Conservation (phyloP, 1,284 basidiomycete species). For the Xanthoconium separans region DNA sequence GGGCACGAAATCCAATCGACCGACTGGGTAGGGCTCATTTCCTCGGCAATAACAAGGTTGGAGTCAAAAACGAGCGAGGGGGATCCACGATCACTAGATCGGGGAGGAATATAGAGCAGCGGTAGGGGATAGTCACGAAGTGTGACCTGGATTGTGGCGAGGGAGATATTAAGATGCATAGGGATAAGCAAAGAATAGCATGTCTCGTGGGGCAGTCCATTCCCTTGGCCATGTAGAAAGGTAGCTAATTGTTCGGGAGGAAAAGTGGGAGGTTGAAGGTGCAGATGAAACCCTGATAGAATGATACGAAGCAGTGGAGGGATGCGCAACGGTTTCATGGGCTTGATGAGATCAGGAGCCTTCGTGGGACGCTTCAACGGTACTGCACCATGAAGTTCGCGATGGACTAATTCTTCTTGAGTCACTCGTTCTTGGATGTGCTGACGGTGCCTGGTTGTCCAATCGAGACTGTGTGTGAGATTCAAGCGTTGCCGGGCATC, state of each 20-base stretch:
- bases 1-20: slow-evolving; percentile 72
- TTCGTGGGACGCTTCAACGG: slow-evolving; percentile 31
- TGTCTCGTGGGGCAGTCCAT: slow-evolving; percentile 69
- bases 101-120: slow-evolving; percentile 57
- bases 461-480: slow-evolving; percentile 76
- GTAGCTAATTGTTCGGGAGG: slow-evolving; percentile 55
- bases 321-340: slow-evolving; percentile 40
- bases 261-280: slow-evolving; percentile 66
- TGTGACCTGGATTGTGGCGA: slow-evolving; percentile 60
- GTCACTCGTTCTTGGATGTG: slow-evolving; percentile 35
- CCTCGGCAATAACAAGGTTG: slow-evolving; percentile 88
- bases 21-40: slow-evolving; percentile 73
- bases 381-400: slow-evolving; percentile 33
- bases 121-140: slow-evolving; percentile 85
- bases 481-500: slow-evolving; percentile 78
- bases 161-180: slow-evolving; percentile 73
- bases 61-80: slow-evolving; percentile 70
- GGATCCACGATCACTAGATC: slow-evolving; percentile 31
- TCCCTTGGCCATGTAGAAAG: slow-evolving; percentile 73
- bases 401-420: slow-evolving; percentile 34
- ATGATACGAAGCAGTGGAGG: slow-evolving; percentile 79
- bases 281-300: slow-evolving; percentile 60
- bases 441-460: slow-evolving; percentile 60
- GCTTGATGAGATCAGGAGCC: slow-evolving; percentile 34
- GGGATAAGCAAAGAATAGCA: slow-evolving; percentile 84